Evolutionary conservation across 225 moss, liverwort and hornwort genomes (phyloP).

Genomic region (Antitrichia curtipendula): DNA sequence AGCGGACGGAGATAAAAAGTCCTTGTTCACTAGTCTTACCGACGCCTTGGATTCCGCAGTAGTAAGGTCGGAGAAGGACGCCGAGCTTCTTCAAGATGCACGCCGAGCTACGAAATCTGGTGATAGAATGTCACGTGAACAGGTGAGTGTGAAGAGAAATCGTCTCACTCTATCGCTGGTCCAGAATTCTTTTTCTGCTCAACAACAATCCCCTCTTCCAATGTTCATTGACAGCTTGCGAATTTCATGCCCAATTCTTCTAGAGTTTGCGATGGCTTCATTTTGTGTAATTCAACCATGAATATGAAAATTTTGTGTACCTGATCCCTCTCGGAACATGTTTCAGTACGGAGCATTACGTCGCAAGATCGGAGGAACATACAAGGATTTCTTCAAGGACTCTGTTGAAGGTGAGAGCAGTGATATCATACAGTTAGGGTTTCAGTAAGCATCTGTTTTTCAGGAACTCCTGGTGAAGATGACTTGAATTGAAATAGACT

Average conservation of each 20-base stretch:
- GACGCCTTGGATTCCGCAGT: slow-evolving; percentile 78
- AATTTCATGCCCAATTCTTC: not conserved
- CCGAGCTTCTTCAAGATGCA: slow-evolving; percentile 64
- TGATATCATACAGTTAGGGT: not conserved
- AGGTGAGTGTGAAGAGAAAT: slow-evolving; percentile 21
- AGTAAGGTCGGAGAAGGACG: slow-evolving; percentile 73
- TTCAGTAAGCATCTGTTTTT: not conserved
- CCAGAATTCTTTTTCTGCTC: not conserved
- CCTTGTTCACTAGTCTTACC: slow-evolving; percentile 70
- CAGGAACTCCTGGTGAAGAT: not conserved
- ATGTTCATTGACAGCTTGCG: not conserved
- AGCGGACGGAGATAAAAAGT: slow-evolving; percentile 35
- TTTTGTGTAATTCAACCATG: not conserved
- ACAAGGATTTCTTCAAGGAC: slow-evolving; percentile 87
- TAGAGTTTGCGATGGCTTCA: not conserved
- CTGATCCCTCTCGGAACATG: not conserved
- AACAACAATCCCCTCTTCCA: not conserved
- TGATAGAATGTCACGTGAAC: slow-evolving; percentile 69
- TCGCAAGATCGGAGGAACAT: slow-evolving; percentile 87
- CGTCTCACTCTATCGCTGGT: not conserved
- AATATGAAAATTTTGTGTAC: not conserved
- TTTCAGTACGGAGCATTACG: slow-evolving; percentile 83
- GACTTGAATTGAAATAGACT: not conserved
- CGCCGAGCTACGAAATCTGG: slow-evolving; percentile 56
- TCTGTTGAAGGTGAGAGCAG: slow-evolving; percentile 59